phyloP scores from a whole-genome alignment of 2,329 filamentous ascomycete species.

The Talaromyces sp. region DNA sequence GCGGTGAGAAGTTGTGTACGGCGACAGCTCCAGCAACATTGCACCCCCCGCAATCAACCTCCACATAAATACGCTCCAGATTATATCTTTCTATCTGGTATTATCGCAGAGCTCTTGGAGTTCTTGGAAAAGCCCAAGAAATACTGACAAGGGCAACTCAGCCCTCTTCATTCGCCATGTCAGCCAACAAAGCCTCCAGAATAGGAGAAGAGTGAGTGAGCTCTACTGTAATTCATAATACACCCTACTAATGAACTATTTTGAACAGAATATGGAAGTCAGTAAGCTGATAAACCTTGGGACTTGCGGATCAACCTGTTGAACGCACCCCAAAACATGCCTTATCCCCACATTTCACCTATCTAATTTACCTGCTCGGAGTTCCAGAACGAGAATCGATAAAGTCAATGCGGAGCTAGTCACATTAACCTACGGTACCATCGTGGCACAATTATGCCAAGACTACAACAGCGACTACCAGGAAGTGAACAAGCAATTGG shows the following conservation, averaged over 20 bases:
- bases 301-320: not conserved
- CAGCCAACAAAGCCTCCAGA: slow-evolving; percentile 66
- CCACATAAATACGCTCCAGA: not conserved
- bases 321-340: not conserved
- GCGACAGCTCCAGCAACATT: slow-evolving; percentile 20
- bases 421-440: slow-evolving; percentile 95
- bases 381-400: slow-evolving; percentile 80
- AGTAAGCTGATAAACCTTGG: slow-evolving; percentile 44
- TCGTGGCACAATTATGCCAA: slow-evolving; percentile 93
- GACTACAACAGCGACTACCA: slow-evolving; percentile 93
- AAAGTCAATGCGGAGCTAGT: slow-evolving; percentile 98
- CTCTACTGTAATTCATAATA: slow-evolving; percentile 2
- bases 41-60: slow-evolving; percentile 26
- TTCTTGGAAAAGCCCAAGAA: not conserved
- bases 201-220: slow-evolving; percentile 72
- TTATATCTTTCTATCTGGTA: not conserved
- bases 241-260: slow-evolving; percentile 31
- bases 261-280: slow-evolving; percentile 84
- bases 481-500: slow-evolving; percentile 95
- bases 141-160: not conserved
- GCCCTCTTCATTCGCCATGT: slow-evolving; percentile 40
- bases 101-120: not conserved
- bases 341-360: not conserved
- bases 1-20: slow-evolving; percentile 23
- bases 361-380: not conserved